Evolutionary conservation across 495 filamentous ascomycete species (phyloP).

Genomic region (Aspergillus olivimuriae): DNA sequence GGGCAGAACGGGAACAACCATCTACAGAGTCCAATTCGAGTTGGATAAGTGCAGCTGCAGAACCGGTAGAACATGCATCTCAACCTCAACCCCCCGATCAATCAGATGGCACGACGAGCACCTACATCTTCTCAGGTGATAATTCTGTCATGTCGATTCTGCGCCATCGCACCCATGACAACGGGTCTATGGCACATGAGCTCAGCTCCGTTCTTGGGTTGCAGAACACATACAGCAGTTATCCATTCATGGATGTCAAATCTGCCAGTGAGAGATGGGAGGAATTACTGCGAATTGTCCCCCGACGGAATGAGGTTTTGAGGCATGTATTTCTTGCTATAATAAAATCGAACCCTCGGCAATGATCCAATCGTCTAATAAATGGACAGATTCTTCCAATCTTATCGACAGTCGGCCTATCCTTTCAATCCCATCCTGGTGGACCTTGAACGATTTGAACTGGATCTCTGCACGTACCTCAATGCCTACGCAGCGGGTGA

Average conservation of each 20-base stretch:
- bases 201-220: constrained; percentile 54
- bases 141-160: constrained; percentile 31
- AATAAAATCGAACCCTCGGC: too few relatives aligned
- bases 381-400: constrained; percentile 39
- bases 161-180: constrained; percentile 45
- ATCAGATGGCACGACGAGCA: neutral
- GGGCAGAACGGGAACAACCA: too few relatives aligned
- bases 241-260: constrained; percentile 50
- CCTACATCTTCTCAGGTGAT: constrained; percentile 37
- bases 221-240: constrained; percentile 64
- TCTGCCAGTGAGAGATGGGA: constrained; percentile 24
- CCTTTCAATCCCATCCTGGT: constrained; percentile 46
- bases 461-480: constrained; percentile 40
- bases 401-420: constrained; percentile 41
- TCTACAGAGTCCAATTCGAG: neutral
- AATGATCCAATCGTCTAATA: too few relatives aligned
- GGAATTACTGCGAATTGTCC: constrained; percentile 23
- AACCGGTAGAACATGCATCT: neutral
- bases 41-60: neutral
- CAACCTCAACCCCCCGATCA: neutral
- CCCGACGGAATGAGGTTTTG: constrained; percentile 25
- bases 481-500: constrained; percentile 29
- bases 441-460: constrained; percentile 42
- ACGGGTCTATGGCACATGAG: constrained; percentile 31
- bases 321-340: too few relatives aligned